Percentiles rank a stretch among this genome's conserved stretches.
These are phyloP conservation scores for Russula abietina DNA, from an alignment of 768 basidiomycete genomes.

Conservation along the genomic window DNA sequence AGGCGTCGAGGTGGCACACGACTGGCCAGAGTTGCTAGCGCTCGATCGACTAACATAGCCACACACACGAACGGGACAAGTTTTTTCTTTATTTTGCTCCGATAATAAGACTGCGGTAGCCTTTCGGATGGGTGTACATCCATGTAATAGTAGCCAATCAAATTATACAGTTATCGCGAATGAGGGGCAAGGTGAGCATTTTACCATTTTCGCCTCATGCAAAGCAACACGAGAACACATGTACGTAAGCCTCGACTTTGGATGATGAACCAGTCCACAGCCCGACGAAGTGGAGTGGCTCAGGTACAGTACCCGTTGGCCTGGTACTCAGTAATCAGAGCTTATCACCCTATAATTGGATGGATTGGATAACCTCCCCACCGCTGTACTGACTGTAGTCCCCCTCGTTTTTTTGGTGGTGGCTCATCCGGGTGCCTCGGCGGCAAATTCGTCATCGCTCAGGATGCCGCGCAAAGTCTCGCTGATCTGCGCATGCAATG, in stretches of 20 bases:
- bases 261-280: neutral
- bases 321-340: neutral
- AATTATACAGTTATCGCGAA: neutral
- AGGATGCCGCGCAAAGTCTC: conserved; percentile 54
- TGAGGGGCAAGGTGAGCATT: too few species aligned
- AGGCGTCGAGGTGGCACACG: neutral
- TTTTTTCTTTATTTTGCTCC: neutral
- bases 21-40: neutral
- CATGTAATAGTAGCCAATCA: neutral
- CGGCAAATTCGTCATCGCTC: conserved; percentile 42
- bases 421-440: conserved; percentile 26
- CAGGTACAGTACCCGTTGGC: neutral
- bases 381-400: neutral
- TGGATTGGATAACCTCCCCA: too few species aligned
- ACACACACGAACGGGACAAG: neutral
- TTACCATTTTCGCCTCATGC: too few species aligned
- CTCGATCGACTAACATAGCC: neutral
- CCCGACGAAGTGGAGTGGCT: neutral
- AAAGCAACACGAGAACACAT: neutral
- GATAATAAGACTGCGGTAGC: neutral
- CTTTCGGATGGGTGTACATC: neutral
- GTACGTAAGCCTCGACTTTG: neutral
- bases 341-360: neutral
- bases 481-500: conserved; percentile 54
- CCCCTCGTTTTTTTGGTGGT: neutral